phyloP scores from a whole-genome alignment of 148 eudicot genomes.

The Beta vulgaris region DNA sequence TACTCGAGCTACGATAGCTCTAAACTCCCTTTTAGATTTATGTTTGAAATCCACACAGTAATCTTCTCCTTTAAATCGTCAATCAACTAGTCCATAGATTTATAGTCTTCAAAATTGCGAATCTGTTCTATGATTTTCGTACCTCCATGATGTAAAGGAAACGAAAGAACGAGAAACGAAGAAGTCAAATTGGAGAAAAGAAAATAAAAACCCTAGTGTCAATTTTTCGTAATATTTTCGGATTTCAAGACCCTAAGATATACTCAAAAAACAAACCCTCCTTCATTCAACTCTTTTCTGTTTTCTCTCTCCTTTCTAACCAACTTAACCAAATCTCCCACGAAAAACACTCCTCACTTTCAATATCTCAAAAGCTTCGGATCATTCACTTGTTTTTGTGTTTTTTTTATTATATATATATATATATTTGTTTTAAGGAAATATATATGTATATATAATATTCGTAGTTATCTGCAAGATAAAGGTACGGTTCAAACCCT shows the following conservation, averaged over 20 bases:
- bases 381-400: conserved; percentile 7
- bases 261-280: conserved; percentile 7
- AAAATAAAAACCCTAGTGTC: conserved; percentile 32
- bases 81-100: too few relatives aligned
- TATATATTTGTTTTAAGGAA: neutral
- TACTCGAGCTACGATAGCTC: too few relatives aligned
- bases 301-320: conserved; percentile 31
- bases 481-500: conserved; percentile 49
- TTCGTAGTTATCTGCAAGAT: neutral
- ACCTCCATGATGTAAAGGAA: neutral
- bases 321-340: conserved; percentile 57
- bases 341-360: conserved; percentile 38
- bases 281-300: neutral
- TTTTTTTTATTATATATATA: neutral
- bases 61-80: neutral
- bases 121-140: too few relatives aligned
- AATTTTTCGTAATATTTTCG: conserved; percentile 23
- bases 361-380: conserved; percentile 20
- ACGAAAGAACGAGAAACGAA: neutral
- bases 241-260: conserved; percentile 15
- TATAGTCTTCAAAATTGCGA: neutral
- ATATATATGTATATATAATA: neutral
- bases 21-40: too few relatives aligned
- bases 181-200: conserved; percentile 21
- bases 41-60: too few relatives aligned